These are phyloP conservation scores for Colletotrichum somersetense DNA, from an alignment of 2,329 filamentous ascomycete species.

Conservation along the genomic window DNA sequence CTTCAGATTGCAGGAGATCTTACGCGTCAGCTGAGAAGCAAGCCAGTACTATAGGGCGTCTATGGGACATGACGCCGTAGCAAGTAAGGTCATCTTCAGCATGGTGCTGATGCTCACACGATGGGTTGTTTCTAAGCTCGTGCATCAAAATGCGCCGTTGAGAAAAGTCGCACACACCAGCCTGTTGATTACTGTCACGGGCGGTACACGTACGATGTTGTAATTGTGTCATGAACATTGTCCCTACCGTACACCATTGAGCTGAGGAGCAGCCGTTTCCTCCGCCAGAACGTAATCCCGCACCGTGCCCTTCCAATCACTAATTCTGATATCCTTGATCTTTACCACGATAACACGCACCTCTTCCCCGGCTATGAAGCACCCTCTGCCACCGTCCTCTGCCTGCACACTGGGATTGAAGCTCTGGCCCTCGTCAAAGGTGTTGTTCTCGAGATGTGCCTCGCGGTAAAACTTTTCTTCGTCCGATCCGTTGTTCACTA, in stretches of 20 bases:
- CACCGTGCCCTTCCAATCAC: constrained; percentile 95
- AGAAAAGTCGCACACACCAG: not conserved
- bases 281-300: constrained; percentile 76
- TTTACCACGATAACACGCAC: constrained; percentile 89
- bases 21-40: constrained; percentile 1
- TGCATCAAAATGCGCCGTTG: too few species aligned
- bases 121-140: not conserved
- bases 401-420: constrained; percentile 52
- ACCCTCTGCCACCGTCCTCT: constrained; percentile 68
- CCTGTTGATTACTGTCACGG: not conserved
- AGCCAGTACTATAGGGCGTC: too few species aligned
- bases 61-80: too few species aligned
- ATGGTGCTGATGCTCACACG: not conserved
- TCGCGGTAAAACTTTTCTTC: constrained; percentile 88
- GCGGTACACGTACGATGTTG: not conserved
- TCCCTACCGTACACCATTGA: constrained; percentile 57
- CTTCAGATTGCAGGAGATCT: not conserved
- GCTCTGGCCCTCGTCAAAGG: constrained; percentile 72
- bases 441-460: constrained; percentile 91
- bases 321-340: constrained; percentile 87
- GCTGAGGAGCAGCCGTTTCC: constrained; percentile 44
- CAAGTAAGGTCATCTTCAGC: not conserved
- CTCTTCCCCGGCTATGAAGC: constrained; percentile 84
- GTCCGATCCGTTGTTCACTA: constrained; percentile 79
- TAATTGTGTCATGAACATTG: not conserved